Evolutionary conservation across 148 eudicot genomes (phyloP).

Genomic region (Vaccinium macrocarpon): DNA sequence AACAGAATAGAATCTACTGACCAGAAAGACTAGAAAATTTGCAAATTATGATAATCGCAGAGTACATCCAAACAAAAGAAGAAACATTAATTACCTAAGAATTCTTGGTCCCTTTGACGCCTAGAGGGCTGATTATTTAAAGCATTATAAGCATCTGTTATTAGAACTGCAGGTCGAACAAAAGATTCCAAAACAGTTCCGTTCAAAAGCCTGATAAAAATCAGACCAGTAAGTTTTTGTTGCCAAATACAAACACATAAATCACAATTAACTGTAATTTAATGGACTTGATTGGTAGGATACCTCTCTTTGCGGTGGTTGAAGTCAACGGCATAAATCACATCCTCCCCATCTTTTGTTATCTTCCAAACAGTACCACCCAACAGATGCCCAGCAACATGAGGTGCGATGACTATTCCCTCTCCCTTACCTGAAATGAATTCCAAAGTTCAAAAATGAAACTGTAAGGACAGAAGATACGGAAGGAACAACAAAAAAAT

Average conservation of each 20-base stretch:
- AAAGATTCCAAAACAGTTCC: slow-evolving; percentile 92
- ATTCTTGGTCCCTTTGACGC: slow-evolving; percentile 94
- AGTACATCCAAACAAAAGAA: not conserved
- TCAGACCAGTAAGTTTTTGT: slow-evolving; percentile 21
- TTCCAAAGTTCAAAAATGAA: not conserved
- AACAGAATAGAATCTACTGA: not conserved
- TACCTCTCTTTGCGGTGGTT: slow-evolving; percentile 98
- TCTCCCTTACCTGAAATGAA: slow-evolving; percentile 77
- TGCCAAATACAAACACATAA: not conserved
- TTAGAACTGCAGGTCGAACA: slow-evolving; percentile 93
- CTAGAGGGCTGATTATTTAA: slow-evolving; percentile 82
- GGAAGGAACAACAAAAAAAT: not conserved
- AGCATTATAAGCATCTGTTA: slow-evolving; percentile 97
- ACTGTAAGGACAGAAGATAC: not conserved
- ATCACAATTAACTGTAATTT: not conserved
- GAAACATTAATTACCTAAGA: slow-evolving; percentile 48
- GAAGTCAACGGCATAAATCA: slow-evolving; percentile 94
- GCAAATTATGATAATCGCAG: not conserved
- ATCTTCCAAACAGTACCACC: slow-evolving; percentile 97
- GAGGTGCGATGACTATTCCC: slow-evolving; percentile 98
- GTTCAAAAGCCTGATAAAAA: slow-evolving; percentile 75
- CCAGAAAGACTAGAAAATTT: not conserved
- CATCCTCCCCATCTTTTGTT: slow-evolving; percentile 96
- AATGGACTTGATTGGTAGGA: slow-evolving; percentile 4
- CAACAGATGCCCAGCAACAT: slow-evolving; percentile 89